These are phyloP conservation scores for Chiua virens DNA, from an alignment of 768 basidiomycete genomes.

Conservation along the genomic window DNA sequence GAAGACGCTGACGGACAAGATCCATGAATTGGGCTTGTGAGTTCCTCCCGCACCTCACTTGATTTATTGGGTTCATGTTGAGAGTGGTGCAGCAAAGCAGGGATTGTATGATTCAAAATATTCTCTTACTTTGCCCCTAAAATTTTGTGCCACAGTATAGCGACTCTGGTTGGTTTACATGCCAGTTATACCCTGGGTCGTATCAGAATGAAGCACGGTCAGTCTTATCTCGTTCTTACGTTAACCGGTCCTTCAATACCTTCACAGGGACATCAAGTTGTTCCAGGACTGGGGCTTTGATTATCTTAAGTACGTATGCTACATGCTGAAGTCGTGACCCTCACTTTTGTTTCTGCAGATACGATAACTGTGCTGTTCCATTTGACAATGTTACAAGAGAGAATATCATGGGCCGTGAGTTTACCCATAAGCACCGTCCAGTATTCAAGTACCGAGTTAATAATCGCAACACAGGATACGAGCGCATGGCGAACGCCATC, in stretches of 20 bases:
- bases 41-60: conserved; percentile 18
- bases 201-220: conserved; percentile 61
- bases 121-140: conserved; percentile 3
- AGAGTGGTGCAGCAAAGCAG: conserved; percentile 46
- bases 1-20: conserved; percentile 51
- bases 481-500: conserved; percentile 62
- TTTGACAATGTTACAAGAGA: conserved; percentile 55
- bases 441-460: neutral
- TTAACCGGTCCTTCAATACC: neutral
- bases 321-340: neutral
- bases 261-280: conserved; percentile 49
- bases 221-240: neutral
- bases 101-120: conserved; percentile 47
- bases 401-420: conserved; percentile 56
- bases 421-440: neutral
- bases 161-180: conserved; percentile 70
- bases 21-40: conserved; percentile 59
- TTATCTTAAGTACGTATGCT: conserved; percentile 51
- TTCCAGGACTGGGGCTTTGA: conserved; percentile 71
- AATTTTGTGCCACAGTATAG: conserved; percentile 46
- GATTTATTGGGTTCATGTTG: neutral
- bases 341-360: conserved; percentile 34
- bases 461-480: conserved; percentile 44
- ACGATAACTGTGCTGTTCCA: conserved; percentile 64
- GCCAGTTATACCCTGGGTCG: conserved; percentile 63